Evolutionary conservation across 1,284 basidiomycete genomes (phyloP), one percentile per base, ranked within the genome.

Genomic region (Naganishia sp.): DNA sequence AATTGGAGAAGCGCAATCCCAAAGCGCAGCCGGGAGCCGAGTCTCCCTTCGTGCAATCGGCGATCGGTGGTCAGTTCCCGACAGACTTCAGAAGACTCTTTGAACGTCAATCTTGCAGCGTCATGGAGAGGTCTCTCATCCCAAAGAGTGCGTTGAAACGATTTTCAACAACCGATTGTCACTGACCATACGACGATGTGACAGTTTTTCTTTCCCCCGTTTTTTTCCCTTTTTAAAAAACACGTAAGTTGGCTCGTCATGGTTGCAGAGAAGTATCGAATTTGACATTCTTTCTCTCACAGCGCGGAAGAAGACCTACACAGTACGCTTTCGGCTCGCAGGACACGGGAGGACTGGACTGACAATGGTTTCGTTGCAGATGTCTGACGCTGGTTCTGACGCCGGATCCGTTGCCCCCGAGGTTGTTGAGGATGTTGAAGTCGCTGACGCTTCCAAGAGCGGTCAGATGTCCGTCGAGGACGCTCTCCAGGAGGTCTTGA

Each of bases 341-440:
- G 56, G 10, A 21, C 1, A 39, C 2, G 28, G 10, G 1, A 18
- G 23, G 44, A 71, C 72, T 75, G 75, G 74, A 71, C 71, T 70
- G 75, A 75, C 21, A 73, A 90, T 1, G 16, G 2, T 6, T 3
- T 23, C 18, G 2, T 36, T 43, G 11, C 46, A 86, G 86, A 94
- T 94, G 92, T 94, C 92, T 92, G 91, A 94, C 90, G 92, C 92
- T 92, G 92, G 90, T 90, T 92, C 94, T 89, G 90, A 92, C 82
- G 83, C 86, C 82, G 87, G 90, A 71, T 79, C 77, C 80, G 90
- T 91, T 76, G 81, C 85, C 75, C 83, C 81, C 21, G 74, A 72
- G 70, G 77, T 76, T 48, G 82, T 82, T 73, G 82, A 83, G 77
- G 80, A 81, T 73, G 81, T 83, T 76, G 81, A 84, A 75, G 83